Base-by-base conservation (phyloP, 495 filamentous ascomycete species). In the Trichoderma virens region DNA sequence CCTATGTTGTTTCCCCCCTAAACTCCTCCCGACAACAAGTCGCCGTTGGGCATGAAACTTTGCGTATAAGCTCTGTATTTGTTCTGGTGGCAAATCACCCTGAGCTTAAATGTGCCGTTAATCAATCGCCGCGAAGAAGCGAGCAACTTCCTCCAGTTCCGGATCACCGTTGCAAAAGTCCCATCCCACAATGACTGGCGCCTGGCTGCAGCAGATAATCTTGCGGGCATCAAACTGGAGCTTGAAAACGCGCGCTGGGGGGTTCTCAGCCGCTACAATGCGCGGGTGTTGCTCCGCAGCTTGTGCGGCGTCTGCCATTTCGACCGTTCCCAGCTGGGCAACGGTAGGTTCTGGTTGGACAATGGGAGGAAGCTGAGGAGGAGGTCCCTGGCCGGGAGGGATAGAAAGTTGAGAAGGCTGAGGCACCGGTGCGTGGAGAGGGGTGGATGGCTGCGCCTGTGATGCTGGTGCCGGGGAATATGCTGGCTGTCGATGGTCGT, bases 191-290 rank as follows among this genome's bases (percentile, higher is more conserved):
- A 98, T 98, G 61, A 88, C 86, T 34, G 86, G 88, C 64, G 94
- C 89, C 70, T 97, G 92, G 59, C 88, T 91, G 68, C 93, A 96
- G 75, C 92, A 96, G 62, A 98, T 90, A 72, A 98, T 96, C 71
- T 93, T 87, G 56, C 93, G 83, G 0, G 92, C 88, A 70, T 98
- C 94, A 69, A 97, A 98, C 77, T 98, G 95, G 30, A 98, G 80
- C 75, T 98, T 98, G 78, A 97, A 98, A n/a, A 98, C 90, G 31
- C 94, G 76, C 16, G 86, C 83, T 61, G 80, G 73, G 65, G 85
- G 85, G 47, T 63, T 66, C 65, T 82, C 77, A 62, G 76, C 65
- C 56, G 66, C 69, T 13, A 62, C 32, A 1, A 73, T 71, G 54
- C 73, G 73, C 39, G 70, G 70, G 23, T 73, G 74, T n/a, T 66